Base-by-base conservation (phyloP, 2,329 filamentous ascomycete genomes). In the Stagonosporopsis chrysanthemi region DNA sequence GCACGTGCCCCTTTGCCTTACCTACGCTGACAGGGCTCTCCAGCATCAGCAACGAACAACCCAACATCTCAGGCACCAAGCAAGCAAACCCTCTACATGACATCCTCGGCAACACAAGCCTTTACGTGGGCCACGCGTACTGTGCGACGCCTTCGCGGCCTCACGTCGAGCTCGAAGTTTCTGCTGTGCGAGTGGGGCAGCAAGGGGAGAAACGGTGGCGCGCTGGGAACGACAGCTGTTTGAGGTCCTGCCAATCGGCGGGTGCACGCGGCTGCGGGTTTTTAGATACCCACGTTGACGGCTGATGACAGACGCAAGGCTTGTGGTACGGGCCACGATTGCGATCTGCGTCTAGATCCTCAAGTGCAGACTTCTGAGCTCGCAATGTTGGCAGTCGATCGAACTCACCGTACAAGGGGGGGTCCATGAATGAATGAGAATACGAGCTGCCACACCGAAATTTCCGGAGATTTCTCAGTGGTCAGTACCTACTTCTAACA, bases 391-490 rank as follows among this genome's bases (percentile, higher is more conserved):
- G 19, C 19, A 19, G 19, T 29, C 19, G 49, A 52, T 39, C 40
- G 24, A 35, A 39, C 44, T 44, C 49, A 52, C 49, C 49, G 40
- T n/a, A n/a, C n/a, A n/a, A n/a, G n/a, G n/a, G n/a, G n/a, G n/a
- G n/a, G n/a, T n/a, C n/a, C n/a, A n/a, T n/a, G n/a, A n/a, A n/a
- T n/a, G n/a, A n/a, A n/a, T n/a, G n/a, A n/a, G n/a, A n/a, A n/a
- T n/a, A n/a, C n/a, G n/a, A n/a, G n/a, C n/a, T n/a, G n/a, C n/a
- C n/a, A n/a, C n/a, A n/a, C n/a, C n/a, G n/a, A n/a, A n/a, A n/a
- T n/a, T n/a, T n/a, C n/a, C n/a, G n/a, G n/a, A n/a, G n/a, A n/a
- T n/a, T n/a, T n/a, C n/a, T n/a, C n/a, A n/a, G n/a, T n/a, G n/a
- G n/a, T n/a, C n/a, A n/a, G n/a, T n/a, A n/a, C n/a, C n/a, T n/a